These are phyloP conservation scores for Tilletia caries DNA, from an alignment of 1,284 basidiomycete species.

Conservation along the genomic window DNA sequence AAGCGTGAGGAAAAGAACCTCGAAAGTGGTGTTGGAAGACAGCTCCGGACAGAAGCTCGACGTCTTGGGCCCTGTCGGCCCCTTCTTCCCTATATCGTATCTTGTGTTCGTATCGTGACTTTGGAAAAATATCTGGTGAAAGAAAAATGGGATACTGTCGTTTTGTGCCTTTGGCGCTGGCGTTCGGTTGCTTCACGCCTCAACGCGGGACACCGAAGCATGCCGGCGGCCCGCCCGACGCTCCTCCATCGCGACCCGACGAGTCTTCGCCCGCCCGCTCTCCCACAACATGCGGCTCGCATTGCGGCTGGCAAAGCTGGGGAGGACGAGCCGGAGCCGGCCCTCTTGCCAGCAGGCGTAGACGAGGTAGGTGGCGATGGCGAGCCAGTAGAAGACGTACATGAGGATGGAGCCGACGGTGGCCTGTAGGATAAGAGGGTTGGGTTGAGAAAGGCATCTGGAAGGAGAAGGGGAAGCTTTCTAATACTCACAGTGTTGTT, in stretches of 20 bases:
- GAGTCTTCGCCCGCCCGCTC: conserved; percentile 12
- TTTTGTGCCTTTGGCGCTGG: no score
- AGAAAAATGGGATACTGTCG: no score
- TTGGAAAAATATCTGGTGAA: no score
- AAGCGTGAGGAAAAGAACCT: no score
- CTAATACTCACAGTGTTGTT: conserved; percentile 35
- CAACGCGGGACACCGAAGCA: background rate
- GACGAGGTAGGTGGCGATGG: conserved; percentile 34
- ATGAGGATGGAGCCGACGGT: conserved; percentile 38
- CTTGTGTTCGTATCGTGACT: no score
- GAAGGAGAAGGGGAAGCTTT: background rate
- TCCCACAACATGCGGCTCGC: conserved; percentile 27
- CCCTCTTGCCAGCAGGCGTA: conserved; percentile 36
- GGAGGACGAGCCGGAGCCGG: conserved; percentile 21
- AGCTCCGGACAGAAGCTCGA: no score
- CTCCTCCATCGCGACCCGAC: background rate
- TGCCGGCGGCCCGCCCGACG: background rate
- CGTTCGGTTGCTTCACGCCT: no score
- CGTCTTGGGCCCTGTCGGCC: no score
- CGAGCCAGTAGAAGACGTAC: conserved; percentile 46
- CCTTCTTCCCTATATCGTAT: no score
- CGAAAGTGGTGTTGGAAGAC: no score
- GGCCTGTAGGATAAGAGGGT: background rate
- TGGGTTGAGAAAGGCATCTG: background rate
- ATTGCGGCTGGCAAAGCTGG: background rate